Evolutionary conservation across 495 filamentous ascomycete species (phyloP), one percentile per base, ranked within the genome.

Genomic region (Bombardia bombarda): DNA sequence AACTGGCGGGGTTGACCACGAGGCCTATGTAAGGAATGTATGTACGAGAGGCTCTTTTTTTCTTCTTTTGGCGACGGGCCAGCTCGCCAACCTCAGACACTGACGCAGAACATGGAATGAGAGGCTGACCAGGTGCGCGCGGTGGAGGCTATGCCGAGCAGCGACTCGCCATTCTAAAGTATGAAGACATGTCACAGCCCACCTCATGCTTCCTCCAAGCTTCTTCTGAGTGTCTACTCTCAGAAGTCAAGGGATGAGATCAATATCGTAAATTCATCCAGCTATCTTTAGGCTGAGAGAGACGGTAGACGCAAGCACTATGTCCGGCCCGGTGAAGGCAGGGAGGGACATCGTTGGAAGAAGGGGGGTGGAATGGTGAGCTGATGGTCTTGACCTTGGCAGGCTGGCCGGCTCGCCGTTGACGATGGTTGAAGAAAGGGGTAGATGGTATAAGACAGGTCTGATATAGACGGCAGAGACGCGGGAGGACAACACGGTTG

Each of bases 81-180:
- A 53, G 50, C 50, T 53, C 50, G 46, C 50, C 50, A 37, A 43
- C 46, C 26, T 46, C 32, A 53, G 50, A 53, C 50, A 49, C 50
- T 39, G 46, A 49, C 50, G 46, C 50, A 42, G 46, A 43, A 42
- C 12, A 12, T 41, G 50, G 50, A 53, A 53, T 53, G 49, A 23
- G 36, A 43, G 50, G 47, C 21, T 46, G 47, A 32, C 34, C 25
- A 24, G 30, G 12, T 19, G 36, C 26, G 10, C 16, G n/a, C 14
- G 25, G 37, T 33, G 14, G 30, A 35, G 20, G 24, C 31, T 30
- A 34, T 14, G 4, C 8, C 7, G 19, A n/a, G 39, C 14, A 36
- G 32, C 31, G 41, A 23, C 17, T 19, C 12, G 32, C 20, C 22
- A 13, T 10, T 40, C 28, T 43, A 49, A 38, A 50, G 30, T 41